These are phyloP conservation scores for Cyclotella baltica DNA, from an alignment of 108 stramenopile genomes.

Conservation along the genomic window DNA sequence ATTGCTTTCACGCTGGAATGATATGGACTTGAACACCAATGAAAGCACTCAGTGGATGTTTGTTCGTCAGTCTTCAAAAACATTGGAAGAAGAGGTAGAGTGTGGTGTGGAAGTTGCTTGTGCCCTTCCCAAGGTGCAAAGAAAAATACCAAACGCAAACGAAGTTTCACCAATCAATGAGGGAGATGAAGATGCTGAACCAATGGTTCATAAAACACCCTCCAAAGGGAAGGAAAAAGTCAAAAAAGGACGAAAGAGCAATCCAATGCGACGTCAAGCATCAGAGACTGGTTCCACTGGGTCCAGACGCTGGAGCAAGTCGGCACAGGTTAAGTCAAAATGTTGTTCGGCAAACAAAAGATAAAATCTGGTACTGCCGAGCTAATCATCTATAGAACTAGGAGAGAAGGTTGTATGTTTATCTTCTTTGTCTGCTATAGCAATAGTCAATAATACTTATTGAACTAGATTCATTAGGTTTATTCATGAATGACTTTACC, in stretches of 20 bases:
- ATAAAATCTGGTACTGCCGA: no score
- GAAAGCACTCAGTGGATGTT: conserved; percentile 5
- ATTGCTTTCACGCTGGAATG: background rate
- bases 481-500: no score
- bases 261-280: background rate
- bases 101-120: conserved; percentile 32
- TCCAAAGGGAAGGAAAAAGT: background rate
- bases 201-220: background rate
- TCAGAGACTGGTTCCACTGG: background rate
- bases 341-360: background rate
- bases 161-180: background rate
- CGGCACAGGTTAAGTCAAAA: background rate
- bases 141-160: background rate
- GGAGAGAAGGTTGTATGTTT: background rate
- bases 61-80: background rate
- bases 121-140: conserved; percentile 4
- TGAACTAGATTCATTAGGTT: background rate
- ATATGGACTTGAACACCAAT: background rate
- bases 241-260: background rate
- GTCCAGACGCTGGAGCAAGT: background rate
- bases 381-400: background rate
- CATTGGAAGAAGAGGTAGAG: conserved; percentile 17
- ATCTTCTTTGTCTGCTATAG: no score
- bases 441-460: background rate
- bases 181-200: background rate